Evolutionary conservation across 2,329 filamentous ascomycete species (phyloP).

Genomic region (Diaporthe sp.): DNA sequence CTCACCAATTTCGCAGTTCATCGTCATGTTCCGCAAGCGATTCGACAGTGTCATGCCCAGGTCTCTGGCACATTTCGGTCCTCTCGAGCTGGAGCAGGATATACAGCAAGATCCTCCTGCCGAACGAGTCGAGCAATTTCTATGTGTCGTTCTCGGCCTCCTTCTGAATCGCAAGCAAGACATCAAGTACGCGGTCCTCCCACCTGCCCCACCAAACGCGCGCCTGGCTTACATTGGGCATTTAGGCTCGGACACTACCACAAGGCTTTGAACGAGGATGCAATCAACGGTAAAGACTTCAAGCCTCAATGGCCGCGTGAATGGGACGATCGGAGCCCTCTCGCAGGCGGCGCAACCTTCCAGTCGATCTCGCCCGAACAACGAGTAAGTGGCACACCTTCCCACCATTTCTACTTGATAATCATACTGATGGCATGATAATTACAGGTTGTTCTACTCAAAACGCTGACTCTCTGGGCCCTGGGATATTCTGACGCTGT

Average conservation of each 20-base stretch:
- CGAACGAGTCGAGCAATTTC: conserved; percentile 85
- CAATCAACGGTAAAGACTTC: conserved; percentile 75
- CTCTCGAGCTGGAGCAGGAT: conserved; percentile 93
- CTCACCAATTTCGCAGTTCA: conserved; percentile 73
- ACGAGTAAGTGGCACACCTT: conserved; percentile 67
- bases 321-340: conserved; percentile 86
- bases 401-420: neutral
- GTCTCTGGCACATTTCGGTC: conserved; percentile 88
- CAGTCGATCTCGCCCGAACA: conserved; percentile 83
- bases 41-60: conserved; percentile 91
- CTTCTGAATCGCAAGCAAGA: conserved; percentile 98
- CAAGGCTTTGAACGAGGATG: conserved; percentile 87
- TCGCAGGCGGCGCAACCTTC: conserved; percentile 85
- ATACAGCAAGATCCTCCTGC: conserved; percentile 82
- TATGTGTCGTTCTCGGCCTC: conserved; percentile 89
- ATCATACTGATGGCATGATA: conserved; percentile 37
- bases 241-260: conserved; percentile 89
- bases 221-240: conserved; percentile 26
- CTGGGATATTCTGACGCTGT: conserved; percentile 88
- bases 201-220: conserved; percentile 5
- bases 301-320: conserved; percentile 86
- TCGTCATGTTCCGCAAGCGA: conserved; percentile 96
- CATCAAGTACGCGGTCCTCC: conserved; percentile 79
- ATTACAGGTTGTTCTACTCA: conserved; percentile 80
- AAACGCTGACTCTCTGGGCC: conserved; percentile 87